Evolutionary conservation across 495 filamentous ascomycete species (phyloP).

Genomic region (Thozetella sp.): DNA sequence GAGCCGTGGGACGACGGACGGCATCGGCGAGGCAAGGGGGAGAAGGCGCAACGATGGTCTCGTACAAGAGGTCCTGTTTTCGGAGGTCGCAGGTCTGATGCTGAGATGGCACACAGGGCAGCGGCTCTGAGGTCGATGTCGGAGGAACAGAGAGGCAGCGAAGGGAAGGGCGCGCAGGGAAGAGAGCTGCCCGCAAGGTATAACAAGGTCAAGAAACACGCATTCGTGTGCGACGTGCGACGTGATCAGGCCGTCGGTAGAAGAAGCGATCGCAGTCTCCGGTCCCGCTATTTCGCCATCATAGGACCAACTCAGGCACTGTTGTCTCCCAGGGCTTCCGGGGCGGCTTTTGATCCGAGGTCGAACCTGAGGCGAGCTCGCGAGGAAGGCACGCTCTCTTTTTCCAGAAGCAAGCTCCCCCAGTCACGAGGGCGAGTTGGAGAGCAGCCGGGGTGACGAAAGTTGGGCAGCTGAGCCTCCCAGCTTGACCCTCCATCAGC

Average conservation of each 20-base stretch:
- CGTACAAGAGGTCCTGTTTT: background rate
- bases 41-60: background rate
- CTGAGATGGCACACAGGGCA: background rate
- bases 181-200: too few species aligned
- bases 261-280: background rate
- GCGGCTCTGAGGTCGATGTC: background rate
- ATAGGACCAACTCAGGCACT: slow-evolving; percentile 1
- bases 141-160: background rate
- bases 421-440: background rate
- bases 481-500: background rate
- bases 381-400: background rate
- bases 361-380: background rate
- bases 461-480: background rate
- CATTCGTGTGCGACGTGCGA: slow-evolving; percentile 12
- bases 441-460: background rate
- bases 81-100: background rate
- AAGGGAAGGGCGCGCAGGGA: background rate
- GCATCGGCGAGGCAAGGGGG: slow-evolving; percentile 3
- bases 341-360: background rate
- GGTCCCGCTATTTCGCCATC: slow-evolving; percentile 3
- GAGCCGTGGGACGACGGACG: slow-evolving; percentile 5
- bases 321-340: background rate
- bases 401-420: background rate
- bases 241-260: slow-evolving; percentile 10
- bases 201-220: background rate